Evolutionary conservation across 345 rosid genomes (phyloP).

Genomic region (Cardiospermum halicacabum): DNA sequence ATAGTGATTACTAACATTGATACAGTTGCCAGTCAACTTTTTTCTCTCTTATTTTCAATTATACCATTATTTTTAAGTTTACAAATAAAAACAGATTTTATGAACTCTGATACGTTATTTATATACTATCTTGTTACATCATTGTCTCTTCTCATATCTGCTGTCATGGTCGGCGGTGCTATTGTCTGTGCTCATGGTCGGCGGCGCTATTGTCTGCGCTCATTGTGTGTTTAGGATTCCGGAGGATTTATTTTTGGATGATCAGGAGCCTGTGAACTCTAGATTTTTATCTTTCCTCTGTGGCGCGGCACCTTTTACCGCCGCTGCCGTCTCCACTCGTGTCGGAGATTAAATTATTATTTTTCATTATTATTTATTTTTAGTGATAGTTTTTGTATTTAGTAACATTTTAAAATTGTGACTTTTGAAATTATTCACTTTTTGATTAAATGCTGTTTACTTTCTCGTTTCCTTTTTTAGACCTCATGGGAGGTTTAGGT

Average conservation of each 20-base stretch:
- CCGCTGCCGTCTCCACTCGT: slow-evolving; percentile 35
- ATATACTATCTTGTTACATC: too few relatives aligned
- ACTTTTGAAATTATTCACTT: too few relatives aligned
- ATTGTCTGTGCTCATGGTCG: slow-evolving; percentile 71
- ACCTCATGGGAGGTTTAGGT: too few relatives aligned
- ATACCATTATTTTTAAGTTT: too few relatives aligned
- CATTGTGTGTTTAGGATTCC: slow-evolving; percentile 85
- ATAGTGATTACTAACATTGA: too few relatives aligned
- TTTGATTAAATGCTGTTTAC: too few relatives aligned
- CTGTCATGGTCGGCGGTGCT: slow-evolving; percentile 59
- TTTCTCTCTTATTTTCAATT: too few relatives aligned
- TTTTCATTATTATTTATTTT: neutral
- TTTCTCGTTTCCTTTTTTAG: too few relatives aligned
- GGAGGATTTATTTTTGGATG: slow-evolving; percentile 78
- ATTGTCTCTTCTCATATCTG: slow-evolving; percentile 67
- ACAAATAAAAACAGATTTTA: too few relatives aligned
- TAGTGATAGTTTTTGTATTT: neutral
- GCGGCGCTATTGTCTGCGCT: too few relatives aligned
- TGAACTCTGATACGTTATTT: too few relatives aligned
- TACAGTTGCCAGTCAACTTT: too few relatives aligned
- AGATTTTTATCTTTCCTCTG: slow-evolving; percentile 75
- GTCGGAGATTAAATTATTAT: slow-evolving; percentile 11
- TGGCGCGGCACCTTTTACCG: slow-evolving; percentile 58
- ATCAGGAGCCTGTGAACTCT: slow-evolving; percentile 55
- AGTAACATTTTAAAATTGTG: slow-evolving; percentile 3